Evolutionary conservation across 2,329 filamentous ascomycete genomes (phyloP), one percentile per base, ranked within the genome.

Genomic region (Zymoseptoria brevis): DNA sequence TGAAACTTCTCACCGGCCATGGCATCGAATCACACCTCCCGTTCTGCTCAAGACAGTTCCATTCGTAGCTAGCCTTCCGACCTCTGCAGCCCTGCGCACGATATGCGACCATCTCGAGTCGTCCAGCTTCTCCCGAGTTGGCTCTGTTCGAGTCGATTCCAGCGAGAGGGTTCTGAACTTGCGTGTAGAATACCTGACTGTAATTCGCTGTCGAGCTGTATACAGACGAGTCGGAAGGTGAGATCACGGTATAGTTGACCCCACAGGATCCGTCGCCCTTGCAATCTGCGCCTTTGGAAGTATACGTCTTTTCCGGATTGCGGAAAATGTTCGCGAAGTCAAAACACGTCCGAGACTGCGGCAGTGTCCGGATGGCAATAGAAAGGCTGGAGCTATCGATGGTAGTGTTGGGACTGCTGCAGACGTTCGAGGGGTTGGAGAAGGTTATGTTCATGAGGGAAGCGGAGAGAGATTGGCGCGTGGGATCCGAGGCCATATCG

Each of bases 371-470:
- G 52, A 62, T 57, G 5, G 60, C 57, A 55, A 76, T 90, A 41
- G 82, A 90, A 75, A 70, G 72, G 2, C 75, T 82, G 60, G 77
- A 83, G 4, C 11, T 11, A 19, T 21, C n/a, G 22, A 11, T n/a
- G 49, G 55, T n/a, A 29, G 45, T 56, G 16, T 55, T 29, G 8
- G 79, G 81, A 2, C 76, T 84, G 6, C 87, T 82, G 9, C 63
- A 73, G 29, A 79, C 26, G 3, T 5, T 3, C 9, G 54, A 79
- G 24, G 76, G 77, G 0, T 77, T 87, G 52, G 72, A 76, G 21
- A 90, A 90, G 73, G 78, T 84, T 52, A 91, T 91, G 88, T 62
- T 62, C 60, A 62, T 62, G 35, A 62, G 55, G 8, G 53, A 22
- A 9, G 60, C 57, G 24, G 60, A 62, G 53, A 62, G 29, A 21